Conservation (phyloP, 192 early-diverging fungal species). For the Phycomyces nitens region DNA sequence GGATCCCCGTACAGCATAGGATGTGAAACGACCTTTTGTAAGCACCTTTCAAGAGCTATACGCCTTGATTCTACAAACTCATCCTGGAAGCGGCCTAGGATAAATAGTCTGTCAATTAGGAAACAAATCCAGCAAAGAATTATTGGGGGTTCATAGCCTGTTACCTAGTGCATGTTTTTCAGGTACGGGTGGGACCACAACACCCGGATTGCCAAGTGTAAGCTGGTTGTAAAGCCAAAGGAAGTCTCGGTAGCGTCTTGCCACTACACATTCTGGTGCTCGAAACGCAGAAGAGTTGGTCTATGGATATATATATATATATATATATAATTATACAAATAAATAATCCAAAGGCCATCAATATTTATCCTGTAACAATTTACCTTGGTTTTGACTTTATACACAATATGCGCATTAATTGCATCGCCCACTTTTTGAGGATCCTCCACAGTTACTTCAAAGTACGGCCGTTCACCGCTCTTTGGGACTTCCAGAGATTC, state of each 20-base stretch:
- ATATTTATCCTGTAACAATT: no score
- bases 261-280: slow-evolving; percentile 74
- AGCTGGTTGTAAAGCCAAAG: slow-evolving; percentile 89
- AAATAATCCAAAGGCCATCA: no score
- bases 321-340: no score
- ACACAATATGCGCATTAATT: slow-evolving; percentile 82
- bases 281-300: slow-evolving; percentile 77
- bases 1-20: slow-evolving; percentile 78
- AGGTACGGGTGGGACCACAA: slow-evolving; percentile 89
- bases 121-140: not conserved
- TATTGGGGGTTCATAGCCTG: not conserved
- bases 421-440: slow-evolving; percentile 88
- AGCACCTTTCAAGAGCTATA: slow-evolving; percentile 77
- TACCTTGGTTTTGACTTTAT: slow-evolving; percentile 81
- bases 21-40: slow-evolving; percentile 77
- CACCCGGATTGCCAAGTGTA: slow-evolving; percentile 72
- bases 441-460: slow-evolving; percentile 73
- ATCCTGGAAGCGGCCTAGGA: slow-evolving; percentile 82
- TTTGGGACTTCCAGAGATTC: slow-evolving; percentile 32
- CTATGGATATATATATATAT: no score
- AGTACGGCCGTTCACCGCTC: slow-evolving; percentile 44
- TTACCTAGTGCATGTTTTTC: slow-evolving; percentile 88
- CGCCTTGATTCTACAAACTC: slow-evolving; percentile 92
- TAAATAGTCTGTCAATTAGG: not conserved
- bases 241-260: slow-evolving; percentile 90